Evolutionary conservation across 805 yeast genomes (phyloP), one percentile per base, ranked within the genome.

Genomic region (Metschnikowia santaceciliae): DNA sequence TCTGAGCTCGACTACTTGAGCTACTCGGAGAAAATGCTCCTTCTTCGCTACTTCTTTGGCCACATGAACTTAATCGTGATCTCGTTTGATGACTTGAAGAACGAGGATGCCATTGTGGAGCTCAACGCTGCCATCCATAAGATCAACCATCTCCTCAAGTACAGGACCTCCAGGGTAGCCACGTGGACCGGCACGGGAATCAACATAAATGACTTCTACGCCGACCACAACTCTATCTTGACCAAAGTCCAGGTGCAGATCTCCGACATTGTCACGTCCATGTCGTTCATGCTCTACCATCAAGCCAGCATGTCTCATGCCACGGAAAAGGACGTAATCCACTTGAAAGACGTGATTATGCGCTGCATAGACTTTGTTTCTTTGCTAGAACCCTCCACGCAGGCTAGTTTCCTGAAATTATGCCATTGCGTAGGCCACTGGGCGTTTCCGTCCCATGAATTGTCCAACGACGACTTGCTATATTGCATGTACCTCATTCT

Each of bases 381-480:
- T 34, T 56, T 72, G 51, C 60, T 73, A 49, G 51, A 63, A 15
- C 53, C 65, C 40, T 56, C 63, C 54, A 45, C 62, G 3, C 61
- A 58, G 5, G 46, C 45, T 3, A 70, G 66, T 50, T 59, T 69
- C 41, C 51, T 63, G 34, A 60, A 56, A 35, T 57, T 72, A 32
- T 64, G 74, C 51, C 71, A 73, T 53, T 64, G 79, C 44, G 74
- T 81, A 15, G 79, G 82, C 35, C 74, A 73, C 55, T 85, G 91
- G 90, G 77, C 79, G 48, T 87, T 87, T 62, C 84, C 84, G 19
- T 87, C 91, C 2, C 89, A 84, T 62, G 79, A 78, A 57, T 70
- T 84, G 47, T 60, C 78, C 7, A 76, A 77, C 60, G 89, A 86
- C 64, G 94, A 87, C 64, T 76, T 86, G 54, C 69, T 83, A 5